Evolutionary conservation across 768 basidiomycete species (phyloP).

Genomic region (Psilocybe sp.): DNA sequence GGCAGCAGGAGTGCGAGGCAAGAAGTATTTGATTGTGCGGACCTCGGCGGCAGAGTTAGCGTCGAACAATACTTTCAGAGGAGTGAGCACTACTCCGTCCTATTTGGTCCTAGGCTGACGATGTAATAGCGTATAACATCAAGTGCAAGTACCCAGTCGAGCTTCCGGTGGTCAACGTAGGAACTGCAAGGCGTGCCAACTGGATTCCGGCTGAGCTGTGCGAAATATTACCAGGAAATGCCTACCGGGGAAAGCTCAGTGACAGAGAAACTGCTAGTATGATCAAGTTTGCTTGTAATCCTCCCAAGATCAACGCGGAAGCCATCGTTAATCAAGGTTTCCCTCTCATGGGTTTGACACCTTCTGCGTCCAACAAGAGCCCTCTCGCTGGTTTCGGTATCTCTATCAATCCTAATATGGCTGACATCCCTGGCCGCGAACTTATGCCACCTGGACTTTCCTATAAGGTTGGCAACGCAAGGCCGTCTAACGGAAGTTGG

Average conservation of each 20-base stretch:
- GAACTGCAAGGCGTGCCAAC: slow-evolving; percentile 24
- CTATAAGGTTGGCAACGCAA: slow-evolving; percentile 47
- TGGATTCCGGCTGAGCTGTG: slow-evolving; percentile 72
- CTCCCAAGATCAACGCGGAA: slow-evolving; percentile 56
- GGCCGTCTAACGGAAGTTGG: slow-evolving; percentile 65
- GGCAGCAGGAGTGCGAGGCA: slow-evolving; percentile 19
- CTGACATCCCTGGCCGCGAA: slow-evolving; percentile 61
- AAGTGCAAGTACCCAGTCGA: slow-evolving; percentile 41
- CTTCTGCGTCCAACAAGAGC: slow-evolving; percentile 11
- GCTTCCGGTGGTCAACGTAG: slow-evolving; percentile 53
- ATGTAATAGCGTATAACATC: slow-evolving; percentile 51
- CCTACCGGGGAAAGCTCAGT: slow-evolving; percentile 58
- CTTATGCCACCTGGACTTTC: slow-evolving; percentile 55
- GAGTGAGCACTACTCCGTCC: slow-evolving; percentile 41
- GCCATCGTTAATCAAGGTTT: slow-evolving; percentile 61
- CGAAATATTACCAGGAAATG: slow-evolving; percentile 54
- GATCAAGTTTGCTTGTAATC: slow-evolving; percentile 67
- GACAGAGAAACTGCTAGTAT: slow-evolving; percentile 65
- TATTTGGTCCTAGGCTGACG: neutral
- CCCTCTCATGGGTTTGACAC: slow-evolving; percentile 45
- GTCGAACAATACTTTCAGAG: slow-evolving; percentile 62
- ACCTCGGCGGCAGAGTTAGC: slow-evolving; percentile 44
- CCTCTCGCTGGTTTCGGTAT: slow-evolving; percentile 58
- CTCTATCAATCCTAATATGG: slow-evolving; percentile 54
- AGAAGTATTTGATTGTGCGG: slow-evolving; percentile 22